Conservation (phyloP, 2,329 filamentous ascomycete species). For the Colletotrichum shisoi region DNA sequence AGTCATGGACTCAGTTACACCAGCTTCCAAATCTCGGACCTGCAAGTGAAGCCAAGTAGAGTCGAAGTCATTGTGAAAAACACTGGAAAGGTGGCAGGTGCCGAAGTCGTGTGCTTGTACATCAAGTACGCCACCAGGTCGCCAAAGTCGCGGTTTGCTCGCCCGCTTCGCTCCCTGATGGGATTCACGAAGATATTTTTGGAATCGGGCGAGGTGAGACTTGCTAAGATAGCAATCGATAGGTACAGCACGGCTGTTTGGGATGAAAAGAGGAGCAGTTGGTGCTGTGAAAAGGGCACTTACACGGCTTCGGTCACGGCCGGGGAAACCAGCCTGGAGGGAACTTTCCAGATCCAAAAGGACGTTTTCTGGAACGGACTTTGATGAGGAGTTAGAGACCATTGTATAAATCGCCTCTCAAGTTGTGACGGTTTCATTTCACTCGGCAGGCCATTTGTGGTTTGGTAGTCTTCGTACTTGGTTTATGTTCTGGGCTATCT, state of each 20-base stretch:
- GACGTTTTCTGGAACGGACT: conserved; percentile 73
- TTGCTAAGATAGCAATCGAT: conserved; percentile 61
- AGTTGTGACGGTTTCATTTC: no score
- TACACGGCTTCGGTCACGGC: conserved; percentile 68
- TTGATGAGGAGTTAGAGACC: conserved; percentile 43
- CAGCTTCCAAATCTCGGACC: conserved; percentile 61
- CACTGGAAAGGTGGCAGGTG: conserved; percentile 56
- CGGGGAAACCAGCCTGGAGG: conserved; percentile 57
- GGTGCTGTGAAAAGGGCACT: conserved; percentile 71
- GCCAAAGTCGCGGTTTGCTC: conserved; percentile 56
- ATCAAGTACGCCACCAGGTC: conserved; percentile 50
- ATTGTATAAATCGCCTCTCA: not conserved
- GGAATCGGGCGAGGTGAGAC: conserved; percentile 64
- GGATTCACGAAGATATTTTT: conserved; percentile 67
- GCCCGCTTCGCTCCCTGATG: conserved; percentile 63
- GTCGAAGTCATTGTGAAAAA: conserved; percentile 63
- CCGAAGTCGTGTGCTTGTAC: conserved; percentile 60
- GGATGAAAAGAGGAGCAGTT: conserved; percentile 71
- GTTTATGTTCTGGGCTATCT: not conserved
- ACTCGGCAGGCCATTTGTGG: not conserved
- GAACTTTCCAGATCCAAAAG: conserved; percentile 64
- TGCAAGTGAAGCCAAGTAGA: conserved; percentile 51
- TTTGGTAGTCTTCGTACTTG: not conserved
- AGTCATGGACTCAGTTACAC: conserved; percentile 76
- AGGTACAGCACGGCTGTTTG: conserved; percentile 74